Evolutionary conservation across 2,329 filamentous ascomycete species (phyloP).

Genomic region (Clonostachys byssicola): DNA sequence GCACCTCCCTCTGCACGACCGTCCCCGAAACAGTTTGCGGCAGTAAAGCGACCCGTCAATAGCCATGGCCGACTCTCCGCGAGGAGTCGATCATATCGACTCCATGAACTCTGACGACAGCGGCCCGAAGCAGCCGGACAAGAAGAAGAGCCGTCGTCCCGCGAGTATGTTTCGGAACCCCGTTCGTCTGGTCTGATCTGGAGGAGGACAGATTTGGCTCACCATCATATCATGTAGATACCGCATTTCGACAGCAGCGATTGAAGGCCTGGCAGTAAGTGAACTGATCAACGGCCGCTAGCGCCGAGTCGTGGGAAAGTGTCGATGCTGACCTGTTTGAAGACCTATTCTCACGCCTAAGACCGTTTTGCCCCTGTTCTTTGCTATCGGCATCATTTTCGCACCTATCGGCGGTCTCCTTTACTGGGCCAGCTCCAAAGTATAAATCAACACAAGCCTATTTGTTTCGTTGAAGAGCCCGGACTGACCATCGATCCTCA

Average conservation of each 20-base stretch:
- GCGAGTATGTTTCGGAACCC: slow-evolving; percentile 58
- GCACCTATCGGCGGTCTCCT: slow-evolving; percentile 86
- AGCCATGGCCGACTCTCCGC: slow-evolving; percentile 42
- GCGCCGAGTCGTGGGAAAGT: no score
- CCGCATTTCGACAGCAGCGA: slow-evolving; percentile 93
- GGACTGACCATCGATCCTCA: slow-evolving; percentile 23
- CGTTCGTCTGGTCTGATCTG: not conserved
- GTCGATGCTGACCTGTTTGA: no score
- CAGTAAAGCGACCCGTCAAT: not conserved
- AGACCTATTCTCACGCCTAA: slow-evolving; percentile 94
- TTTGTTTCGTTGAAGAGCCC: not conserved
- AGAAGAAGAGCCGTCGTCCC: slow-evolving; percentile 87
- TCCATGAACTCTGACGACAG: slow-evolving; percentile 53
- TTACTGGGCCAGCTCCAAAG: slow-evolving; percentile 70
- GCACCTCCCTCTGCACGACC: no score
- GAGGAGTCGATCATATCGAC: slow-evolving; percentile 40
- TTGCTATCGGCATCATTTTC: slow-evolving; percentile 85
- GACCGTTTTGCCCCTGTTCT: slow-evolving; percentile 88
- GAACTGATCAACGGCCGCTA: not conserved
- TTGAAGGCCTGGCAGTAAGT: slow-evolving; percentile 98
- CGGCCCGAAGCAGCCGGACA: slow-evolving; percentile 54
- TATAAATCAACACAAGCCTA: slow-evolving; percentile 46
- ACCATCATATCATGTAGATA: slow-evolving; percentile 54
- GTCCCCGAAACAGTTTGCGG: no score
- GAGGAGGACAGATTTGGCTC: not conserved